Conservation (phyloP, 2,329 filamentous ascomycete species). For the Leptographium flavum region DNA sequence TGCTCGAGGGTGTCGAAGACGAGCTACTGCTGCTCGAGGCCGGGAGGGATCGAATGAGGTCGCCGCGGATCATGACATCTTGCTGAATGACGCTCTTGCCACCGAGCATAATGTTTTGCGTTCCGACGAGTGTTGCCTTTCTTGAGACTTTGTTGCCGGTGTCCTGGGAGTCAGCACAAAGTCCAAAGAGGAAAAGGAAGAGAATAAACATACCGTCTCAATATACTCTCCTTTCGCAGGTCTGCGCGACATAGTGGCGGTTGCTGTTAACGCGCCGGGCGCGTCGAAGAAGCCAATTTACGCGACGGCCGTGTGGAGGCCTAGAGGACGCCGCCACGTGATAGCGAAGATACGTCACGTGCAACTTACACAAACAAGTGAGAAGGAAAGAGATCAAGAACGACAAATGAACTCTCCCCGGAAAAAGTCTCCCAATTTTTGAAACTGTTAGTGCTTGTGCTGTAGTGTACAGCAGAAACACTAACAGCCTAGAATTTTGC, state of each 20-base stretch:
- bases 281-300: background rate
- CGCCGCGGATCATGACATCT: slow-evolving; percentile 85
- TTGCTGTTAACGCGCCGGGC: background rate
- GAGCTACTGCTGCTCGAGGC: slow-evolving; percentile 23
- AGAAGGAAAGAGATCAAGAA: no score
- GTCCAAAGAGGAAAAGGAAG: background rate
- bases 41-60: slow-evolving; percentile 52
- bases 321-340: background rate
- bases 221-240: slow-evolving; percentile 85
- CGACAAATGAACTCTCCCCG: no score
- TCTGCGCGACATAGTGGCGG: slow-evolving; percentile 54
- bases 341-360: no score
- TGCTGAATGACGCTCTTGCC: slow-evolving; percentile 93
- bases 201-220: slow-evolving; percentile 62
- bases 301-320: background rate
- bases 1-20: slow-evolving; percentile 26
- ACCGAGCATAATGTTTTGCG: slow-evolving; percentile 93
- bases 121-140: slow-evolving; percentile 80
- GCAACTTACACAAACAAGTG: no score
- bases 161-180: slow-evolving; percentile 42
- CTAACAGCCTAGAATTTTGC: no score
- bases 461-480: no score
- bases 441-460: no score
- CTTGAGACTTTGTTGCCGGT: slow-evolving; percentile 97
- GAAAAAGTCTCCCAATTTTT: no score